Conservation (phyloP, 345 rosid genomes). For the Geranium brycei region DNA sequence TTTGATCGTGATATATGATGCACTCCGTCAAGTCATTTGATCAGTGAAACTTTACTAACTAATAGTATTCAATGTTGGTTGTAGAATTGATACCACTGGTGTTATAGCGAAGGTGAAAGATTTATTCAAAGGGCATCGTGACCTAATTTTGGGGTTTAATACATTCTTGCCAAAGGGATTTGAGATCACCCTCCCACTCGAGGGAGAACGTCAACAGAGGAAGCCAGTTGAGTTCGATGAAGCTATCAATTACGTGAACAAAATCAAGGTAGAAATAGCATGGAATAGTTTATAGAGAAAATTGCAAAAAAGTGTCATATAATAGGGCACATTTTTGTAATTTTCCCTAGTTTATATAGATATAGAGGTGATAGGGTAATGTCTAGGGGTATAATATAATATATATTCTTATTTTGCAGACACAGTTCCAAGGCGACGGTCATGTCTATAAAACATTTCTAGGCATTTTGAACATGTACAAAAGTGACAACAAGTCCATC, state of each 20-base stretch:
- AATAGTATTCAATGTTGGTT: conserved; percentile 9
- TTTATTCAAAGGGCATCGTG: conserved; percentile 75
- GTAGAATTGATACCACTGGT: conserved; percentile 85
- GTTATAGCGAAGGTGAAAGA: conserved; percentile 90
- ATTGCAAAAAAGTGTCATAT: too few relatives aligned
- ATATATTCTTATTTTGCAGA: conserved; percentile 31
- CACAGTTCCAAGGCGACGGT: conserved; percentile 89
- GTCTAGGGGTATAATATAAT: conserved; percentile 4
- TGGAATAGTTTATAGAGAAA: conserved; percentile 2
- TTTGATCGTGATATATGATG: conserved; percentile 11
- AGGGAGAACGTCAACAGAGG: conserved; percentile 61
- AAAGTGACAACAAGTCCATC: conserved; percentile 87
- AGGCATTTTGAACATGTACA: conserved; percentile 82
- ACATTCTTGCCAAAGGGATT: conserved; percentile 94
- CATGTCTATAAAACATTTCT: conserved; percentile 85
- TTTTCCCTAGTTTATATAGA: too few relatives aligned
- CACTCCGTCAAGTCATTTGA: not conserved
- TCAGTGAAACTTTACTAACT: conserved; percentile 5
- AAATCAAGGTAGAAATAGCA: conserved; percentile 48
- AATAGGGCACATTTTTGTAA: too few relatives aligned
- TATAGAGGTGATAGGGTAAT: conserved; percentile 1
- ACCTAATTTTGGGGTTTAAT: conserved; percentile 84
- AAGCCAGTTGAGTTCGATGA: conserved; percentile 93
- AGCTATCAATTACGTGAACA: conserved; percentile 92
- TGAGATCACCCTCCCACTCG: conserved; percentile 68